Evolutionary conservation across 306 rosid species (phyloP), one percentile per base, ranked within the genome.

Genomic region (Oemleria cerasiformis): DNA sequence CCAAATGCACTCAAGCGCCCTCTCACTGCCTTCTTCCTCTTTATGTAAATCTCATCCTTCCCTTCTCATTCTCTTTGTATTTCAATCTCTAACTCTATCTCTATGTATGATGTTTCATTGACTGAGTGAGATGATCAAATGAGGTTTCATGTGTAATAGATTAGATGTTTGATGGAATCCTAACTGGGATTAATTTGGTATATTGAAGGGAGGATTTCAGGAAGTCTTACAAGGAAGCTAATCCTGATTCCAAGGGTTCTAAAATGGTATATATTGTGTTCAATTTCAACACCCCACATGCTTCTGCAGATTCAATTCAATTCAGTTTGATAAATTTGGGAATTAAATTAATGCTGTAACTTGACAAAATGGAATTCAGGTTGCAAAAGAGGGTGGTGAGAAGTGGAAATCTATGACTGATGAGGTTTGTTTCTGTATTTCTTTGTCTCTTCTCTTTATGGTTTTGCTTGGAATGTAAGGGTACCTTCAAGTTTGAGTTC

Each of bases 1-100:
- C 88, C 92, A 11, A 89, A 88, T 74, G 82, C 62, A 76, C 96
- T 84, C 25, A 94, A 91, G 81, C 99, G 97, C 25, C 97, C 99
- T 72, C 55, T 77, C 4, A 91, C 97, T 13, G 96, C 99, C 16
- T 94, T 91, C 78, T 94, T 89, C 70, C 40, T 87, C 50, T 93
- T 93, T 78, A 23, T 92, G 96, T 92, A 73, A 15, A 9, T 44
- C 36, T n/a, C 12, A 14, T 14, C 8, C 0, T 15, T 13, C 12
- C 5, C 20, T 56, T 23, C 13, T 15, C 0, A 5, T 1, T 44
- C 17, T 17, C 1, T 12, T 0, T 1, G 0, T 25, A 20, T 20
- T 2, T 15, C 16, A 45, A 13, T 4, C 15, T 45, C 4, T 15
- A 45, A 6, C 50, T 10, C 1, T 45, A 15, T 13, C 50, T 10